Evolutionary conservation across 177 flowering plant genomes (phyloP).

Genomic region (Viscum album): DNA sequence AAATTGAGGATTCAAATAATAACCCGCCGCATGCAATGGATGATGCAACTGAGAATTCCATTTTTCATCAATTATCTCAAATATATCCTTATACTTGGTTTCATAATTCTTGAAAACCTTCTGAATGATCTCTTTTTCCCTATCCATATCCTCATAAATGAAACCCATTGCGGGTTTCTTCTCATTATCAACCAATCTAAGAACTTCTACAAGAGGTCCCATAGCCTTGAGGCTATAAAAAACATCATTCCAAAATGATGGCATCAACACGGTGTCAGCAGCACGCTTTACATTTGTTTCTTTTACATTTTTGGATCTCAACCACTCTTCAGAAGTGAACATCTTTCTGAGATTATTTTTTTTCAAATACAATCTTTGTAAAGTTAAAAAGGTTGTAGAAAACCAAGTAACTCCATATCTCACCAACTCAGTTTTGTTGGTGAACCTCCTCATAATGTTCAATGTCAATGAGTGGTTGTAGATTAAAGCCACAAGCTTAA

Average conservation of each 20-base stretch:
- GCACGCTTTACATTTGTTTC: not conserved
- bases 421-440: not conserved
- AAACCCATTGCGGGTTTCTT: not conserved
- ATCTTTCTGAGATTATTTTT: not conserved
- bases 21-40: not conserved
- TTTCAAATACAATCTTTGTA: not conserved
- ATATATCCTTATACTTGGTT: not conserved
- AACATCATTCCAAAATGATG: conserved; percentile 6
- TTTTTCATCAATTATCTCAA: conserved; percentile 3
- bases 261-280: not conserved
- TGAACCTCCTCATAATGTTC: conserved; percentile 8
- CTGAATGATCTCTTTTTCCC: conserved; percentile 7
- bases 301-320: not conserved
- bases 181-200: conserved; percentile 8
- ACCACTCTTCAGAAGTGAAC: conserved; percentile 7
- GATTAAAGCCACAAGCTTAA: not conserved
- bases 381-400: not conserved
- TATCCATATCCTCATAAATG: conserved; percentile 14
- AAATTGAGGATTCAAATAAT: not conserved
- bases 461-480: not conserved
- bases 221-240: not conserved
- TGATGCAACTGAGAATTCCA: conserved; percentile 7
- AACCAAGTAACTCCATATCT: not conserved
- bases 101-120: not conserved
- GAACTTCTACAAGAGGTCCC: not conserved